Percentiles rank a stretch among this genome's conserved stretches.
Evolutionary conservation across 805 yeast species (phyloP).

Genomic region (Saccharomycodes ludwigii): DNA sequence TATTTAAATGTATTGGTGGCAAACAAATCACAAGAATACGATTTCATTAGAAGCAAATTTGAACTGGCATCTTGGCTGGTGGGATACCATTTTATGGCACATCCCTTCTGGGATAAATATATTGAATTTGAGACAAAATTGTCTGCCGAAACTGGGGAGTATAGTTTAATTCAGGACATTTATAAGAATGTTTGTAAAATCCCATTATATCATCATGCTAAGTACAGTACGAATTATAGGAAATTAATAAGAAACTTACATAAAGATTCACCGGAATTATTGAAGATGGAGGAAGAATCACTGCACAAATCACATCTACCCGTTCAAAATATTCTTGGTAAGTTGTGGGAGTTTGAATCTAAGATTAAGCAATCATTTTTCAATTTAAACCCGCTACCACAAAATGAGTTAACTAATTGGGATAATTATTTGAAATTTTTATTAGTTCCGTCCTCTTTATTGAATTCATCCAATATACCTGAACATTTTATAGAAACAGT

Average conservation of each 20-base stretch:
- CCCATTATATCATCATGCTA: constrained; percentile 82
- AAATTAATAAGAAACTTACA: constrained; percentile 16
- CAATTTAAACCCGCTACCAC: constrained; percentile 32
- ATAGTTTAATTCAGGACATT: constrained; percentile 23
- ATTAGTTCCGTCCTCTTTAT: constrained; percentile 18
- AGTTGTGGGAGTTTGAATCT: constrained; percentile 65
- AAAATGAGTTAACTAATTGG: constrained; percentile 45
- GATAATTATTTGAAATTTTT: constrained; percentile 45
- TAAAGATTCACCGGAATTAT: constrained; percentile 26
- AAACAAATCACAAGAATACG: constrained; percentile 24
- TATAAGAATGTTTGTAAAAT: constrained; percentile 36
- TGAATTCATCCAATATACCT: constrained; percentile 15
- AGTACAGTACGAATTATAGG: constrained; percentile 45
- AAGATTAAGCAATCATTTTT: constrained; percentile 46
- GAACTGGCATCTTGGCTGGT: constrained; percentile 34
- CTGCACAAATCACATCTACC: constrained; percentile 34
- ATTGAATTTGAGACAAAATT: constrained; percentile 44
- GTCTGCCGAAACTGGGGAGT: constrained; percentile 20
- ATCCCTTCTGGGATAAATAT: constrained; percentile 72
- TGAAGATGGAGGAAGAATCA: constrained; percentile 30
- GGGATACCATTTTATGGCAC: constrained; percentile 68
- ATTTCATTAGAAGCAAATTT: constrained; percentile 31
- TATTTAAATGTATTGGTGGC: constrained; percentile 42
- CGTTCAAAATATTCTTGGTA: constrained; percentile 38
- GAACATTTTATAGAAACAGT: constrained; percentile 29